Conservation (phyloP, 208 protist species). For the Leptomonas pyrrhocoris region DNA sequence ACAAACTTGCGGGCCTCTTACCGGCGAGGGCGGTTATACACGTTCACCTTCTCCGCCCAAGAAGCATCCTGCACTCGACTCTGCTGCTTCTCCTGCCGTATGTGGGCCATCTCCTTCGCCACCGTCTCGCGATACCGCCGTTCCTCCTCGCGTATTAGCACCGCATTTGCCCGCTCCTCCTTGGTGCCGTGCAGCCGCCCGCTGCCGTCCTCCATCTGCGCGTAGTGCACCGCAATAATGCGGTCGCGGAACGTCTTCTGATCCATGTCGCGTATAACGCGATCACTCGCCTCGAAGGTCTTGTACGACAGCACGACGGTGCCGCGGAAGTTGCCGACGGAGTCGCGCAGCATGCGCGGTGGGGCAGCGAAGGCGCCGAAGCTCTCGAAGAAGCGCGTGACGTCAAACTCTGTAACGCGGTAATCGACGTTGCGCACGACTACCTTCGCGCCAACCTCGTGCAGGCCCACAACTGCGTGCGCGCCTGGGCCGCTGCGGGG, state of each 20-base stretch:
- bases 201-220: slow-evolving; percentile 83
- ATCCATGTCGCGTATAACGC: slow-evolving; percentile 78
- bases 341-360: slow-evolving; percentile 81
- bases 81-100: slow-evolving; percentile 46
- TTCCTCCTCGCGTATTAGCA: slow-evolving; percentile 73
- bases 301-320: slow-evolving; percentile 81
- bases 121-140: slow-evolving; percentile 67
- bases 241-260: slow-evolving; percentile 66
- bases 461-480: slow-evolving; percentile 45
- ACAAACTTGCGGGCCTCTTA: background rate
- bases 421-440: slow-evolving; percentile 77
- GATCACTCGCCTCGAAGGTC: slow-evolving; percentile 71
- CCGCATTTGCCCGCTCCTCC: slow-evolving; percentile 80
- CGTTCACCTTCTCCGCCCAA: slow-evolving; percentile 58
- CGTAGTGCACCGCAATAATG: slow-evolving; percentile 76
- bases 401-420: slow-evolving; percentile 74
- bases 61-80: slow-evolving; percentile 55
- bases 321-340: slow-evolving; percentile 78
- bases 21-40: slow-evolving; percentile 31
- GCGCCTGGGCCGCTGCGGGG: slow-evolving; percentile 5
- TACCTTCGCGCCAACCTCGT: slow-evolving; percentile 89
- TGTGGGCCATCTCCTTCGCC: slow-evolving; percentile 44
- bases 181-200: slow-evolving; percentile 71
- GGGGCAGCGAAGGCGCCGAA: slow-evolving; percentile 85
- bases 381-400: slow-evolving; percentile 78